A percentile compares a stretch with the other conserved stretches of the same genome.
These are phyloP conservation scores for Lonicera japonica DNA, from an alignment of 129 eudicot species.

Conservation along the genomic window DNA sequence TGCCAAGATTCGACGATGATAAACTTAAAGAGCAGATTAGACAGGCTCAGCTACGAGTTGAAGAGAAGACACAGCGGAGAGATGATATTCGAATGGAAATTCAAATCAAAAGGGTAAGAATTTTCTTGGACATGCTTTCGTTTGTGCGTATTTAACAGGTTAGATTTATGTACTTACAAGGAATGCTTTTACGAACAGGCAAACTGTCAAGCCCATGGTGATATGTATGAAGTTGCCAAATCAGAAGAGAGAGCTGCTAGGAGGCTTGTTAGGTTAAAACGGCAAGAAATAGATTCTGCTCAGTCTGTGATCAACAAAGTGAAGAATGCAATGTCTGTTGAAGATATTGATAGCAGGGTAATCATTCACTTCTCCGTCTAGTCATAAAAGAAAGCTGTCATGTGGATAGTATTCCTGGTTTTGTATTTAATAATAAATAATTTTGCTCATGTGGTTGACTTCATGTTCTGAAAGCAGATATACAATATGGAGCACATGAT, in stretches of 20 bases:
- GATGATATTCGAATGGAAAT: constrained; percentile 49
- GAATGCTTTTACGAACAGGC: constrained; percentile 36
- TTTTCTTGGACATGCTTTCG: background rate
- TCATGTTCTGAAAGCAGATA: constrained; percentile 40
- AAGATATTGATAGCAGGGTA: constrained; percentile 59
- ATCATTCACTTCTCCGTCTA: constrained; percentile 3
- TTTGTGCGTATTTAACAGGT: constrained; percentile 6
- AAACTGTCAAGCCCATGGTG: constrained; percentile 24
- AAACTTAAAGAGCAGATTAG: constrained; percentile 48
- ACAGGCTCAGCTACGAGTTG: constrained; percentile 49
- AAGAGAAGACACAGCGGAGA: constrained; percentile 62
- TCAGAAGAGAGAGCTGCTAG: constrained; percentile 42
- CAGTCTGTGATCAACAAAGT: constrained; percentile 46
- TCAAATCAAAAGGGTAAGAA: constrained; percentile 44
- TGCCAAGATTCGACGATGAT: constrained; percentile 79
- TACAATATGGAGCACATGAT: constrained; percentile 51
- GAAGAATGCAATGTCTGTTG: constrained; percentile 65
- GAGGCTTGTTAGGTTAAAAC: constrained; percentile 40
- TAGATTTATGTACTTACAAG: constrained; percentile 7
- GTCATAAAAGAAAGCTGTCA: too few species aligned
- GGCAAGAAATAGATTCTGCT: constrained; percentile 59
- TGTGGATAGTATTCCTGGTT: background rate
- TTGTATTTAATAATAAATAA: background rate
- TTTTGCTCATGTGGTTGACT: constrained; percentile 12
- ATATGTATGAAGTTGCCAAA: constrained; percentile 42